phyloP scores from a whole-genome alignment of 2,329 filamentous ascomycete genomes.

The Aureobasidium sp. region DNA sequence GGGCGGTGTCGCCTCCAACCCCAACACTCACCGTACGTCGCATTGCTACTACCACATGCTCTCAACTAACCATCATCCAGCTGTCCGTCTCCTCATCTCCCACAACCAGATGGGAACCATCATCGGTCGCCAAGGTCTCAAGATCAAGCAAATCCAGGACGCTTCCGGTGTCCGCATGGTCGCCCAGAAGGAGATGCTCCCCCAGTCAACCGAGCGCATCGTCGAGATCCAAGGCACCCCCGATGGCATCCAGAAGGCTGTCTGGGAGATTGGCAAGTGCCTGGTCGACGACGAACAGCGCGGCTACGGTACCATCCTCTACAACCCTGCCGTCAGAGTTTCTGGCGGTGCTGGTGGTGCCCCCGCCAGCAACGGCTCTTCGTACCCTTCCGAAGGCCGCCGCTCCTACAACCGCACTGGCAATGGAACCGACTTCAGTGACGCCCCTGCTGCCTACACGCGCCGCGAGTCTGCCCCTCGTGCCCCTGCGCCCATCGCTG shows the following conservation, averaged over 20 bases:
- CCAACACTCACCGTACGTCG: constrained; percentile 85
- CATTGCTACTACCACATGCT: constrained; percentile 9
- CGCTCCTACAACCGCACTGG: constrained; percentile 70
- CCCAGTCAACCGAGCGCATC: constrained; percentile 94
- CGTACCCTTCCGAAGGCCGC: constrained; percentile 40
- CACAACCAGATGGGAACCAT: constrained; percentile 99
- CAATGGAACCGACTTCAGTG: constrained; percentile 96
- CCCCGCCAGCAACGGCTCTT: constrained; percentile 43
- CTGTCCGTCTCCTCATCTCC: constrained; percentile 94
- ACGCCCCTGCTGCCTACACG: constrained; percentile 59
- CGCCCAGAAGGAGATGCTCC: constrained; percentile 98
- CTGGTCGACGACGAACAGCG: constrained; percentile 96
- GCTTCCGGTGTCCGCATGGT: constrained; percentile 97
- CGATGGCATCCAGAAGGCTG: constrained; percentile 87
- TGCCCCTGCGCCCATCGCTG: constrained; percentile 70
- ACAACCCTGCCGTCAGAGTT: constrained; percentile 90
- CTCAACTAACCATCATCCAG: constrained; percentile 40
- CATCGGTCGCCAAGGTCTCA: constrained; percentile 89
- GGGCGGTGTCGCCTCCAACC: constrained; percentile 79
- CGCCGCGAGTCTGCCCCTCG: constrained; percentile 70
- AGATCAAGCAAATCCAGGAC: constrained; percentile 99
- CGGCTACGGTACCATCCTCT: constrained; percentile 91
- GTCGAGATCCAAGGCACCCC: constrained; percentile 94
- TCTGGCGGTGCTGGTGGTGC: constrained; percentile 54
- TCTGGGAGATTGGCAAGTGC: constrained; percentile 99